A percentile compares a stretch with the other conserved stretches of the same genome.
phyloP scores from a whole-genome alignment of 257 asterid species.

The Coffea canephora region DNA sequence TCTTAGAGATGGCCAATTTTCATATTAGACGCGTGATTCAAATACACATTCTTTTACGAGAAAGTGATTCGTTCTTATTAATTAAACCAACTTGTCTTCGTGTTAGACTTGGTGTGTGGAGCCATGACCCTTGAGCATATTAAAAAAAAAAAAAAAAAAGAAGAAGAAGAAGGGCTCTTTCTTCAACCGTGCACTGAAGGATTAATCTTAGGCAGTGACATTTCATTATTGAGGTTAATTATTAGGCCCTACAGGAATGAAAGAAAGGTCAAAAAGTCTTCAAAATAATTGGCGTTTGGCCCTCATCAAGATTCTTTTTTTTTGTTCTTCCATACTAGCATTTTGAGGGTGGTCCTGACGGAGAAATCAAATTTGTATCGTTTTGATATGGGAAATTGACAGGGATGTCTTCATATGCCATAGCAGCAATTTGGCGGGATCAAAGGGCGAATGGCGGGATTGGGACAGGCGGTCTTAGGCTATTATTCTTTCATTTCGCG shows the following conservation, averaged over 20 bases:
- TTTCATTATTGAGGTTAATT: background rate
- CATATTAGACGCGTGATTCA: too few species aligned
- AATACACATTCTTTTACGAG: too few species aligned
- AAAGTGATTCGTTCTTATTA: background rate
- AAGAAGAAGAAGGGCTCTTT: too few species aligned
- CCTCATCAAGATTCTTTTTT: background rate
- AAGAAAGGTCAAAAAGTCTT: background rate
- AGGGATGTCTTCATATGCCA: background rate
- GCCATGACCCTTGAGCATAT: too few species aligned
- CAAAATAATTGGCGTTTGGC: background rate
- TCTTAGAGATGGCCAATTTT: too few species aligned
- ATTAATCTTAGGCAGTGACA: background rate
- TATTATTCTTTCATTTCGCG: background rate
- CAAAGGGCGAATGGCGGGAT: background rate
- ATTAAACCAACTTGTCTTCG: too few species aligned
- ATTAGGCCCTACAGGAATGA: background rate
- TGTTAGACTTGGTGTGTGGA: too few species aligned
- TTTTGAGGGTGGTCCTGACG: conserved; percentile 8
- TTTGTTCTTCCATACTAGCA: background rate
- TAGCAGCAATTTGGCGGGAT: background rate
- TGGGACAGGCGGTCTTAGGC: background rate
- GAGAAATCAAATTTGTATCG: too few species aligned
- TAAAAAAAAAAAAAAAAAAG: too few species aligned
- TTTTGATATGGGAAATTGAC: background rate
- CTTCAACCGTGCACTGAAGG: too few species aligned